Evolutionary conservation across 2,329 filamentous ascomycete genomes (phyloP), one percentile per base, ranked within the genome.

Genomic region (Neurospora sp.): DNA sequence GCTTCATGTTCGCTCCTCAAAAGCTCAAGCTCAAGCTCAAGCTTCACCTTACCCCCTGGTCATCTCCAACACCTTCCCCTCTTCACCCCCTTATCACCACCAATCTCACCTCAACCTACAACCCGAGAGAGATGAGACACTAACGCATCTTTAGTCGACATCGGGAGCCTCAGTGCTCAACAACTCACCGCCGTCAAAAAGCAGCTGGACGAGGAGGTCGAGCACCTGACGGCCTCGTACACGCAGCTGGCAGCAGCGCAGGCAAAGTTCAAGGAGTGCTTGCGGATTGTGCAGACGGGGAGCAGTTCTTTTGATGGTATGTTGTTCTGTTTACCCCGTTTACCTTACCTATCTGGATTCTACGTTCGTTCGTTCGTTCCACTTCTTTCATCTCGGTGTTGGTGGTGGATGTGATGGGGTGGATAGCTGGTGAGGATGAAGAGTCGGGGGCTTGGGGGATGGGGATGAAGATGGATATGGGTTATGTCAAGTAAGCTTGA

Each of bases 191-290:
- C 93, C 76, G 90, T 99, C 75, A 97, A 99, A 85, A 93, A 96
- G 80, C 95, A 97, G 80, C 90, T 99, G 74, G 95, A 97, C 80
- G 91, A 96, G 77, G 96, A 99, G 82, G 90, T 99, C 74, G 93
- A 97, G 79, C 95, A 98, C 83, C 88, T 99, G 74, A 96, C 93
- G 2, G 87, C 85, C 70, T 98, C 96, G 10, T 97, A 97, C 83
- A 86, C 91, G 68, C 96, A 97, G 79, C 89, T 99, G 1, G 92
- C 94, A 73, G 90, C 90, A 68, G 96, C 96, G 2, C 96, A 98
- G 80, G 86, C 89, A 69, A 97, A 96, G 80, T 99, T 99, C 83
- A 87, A 88, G 70, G 95, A 98, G 78, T 99, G 96, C 77, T 86
- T 97, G 42, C 86, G 87, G 68, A 93, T 91, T 68, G 92, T 99